These are phyloP conservation scores for Ogataea ramenticola DNA, from an alignment of 805 yeast genomes.

Conservation along the genomic window DNA sequence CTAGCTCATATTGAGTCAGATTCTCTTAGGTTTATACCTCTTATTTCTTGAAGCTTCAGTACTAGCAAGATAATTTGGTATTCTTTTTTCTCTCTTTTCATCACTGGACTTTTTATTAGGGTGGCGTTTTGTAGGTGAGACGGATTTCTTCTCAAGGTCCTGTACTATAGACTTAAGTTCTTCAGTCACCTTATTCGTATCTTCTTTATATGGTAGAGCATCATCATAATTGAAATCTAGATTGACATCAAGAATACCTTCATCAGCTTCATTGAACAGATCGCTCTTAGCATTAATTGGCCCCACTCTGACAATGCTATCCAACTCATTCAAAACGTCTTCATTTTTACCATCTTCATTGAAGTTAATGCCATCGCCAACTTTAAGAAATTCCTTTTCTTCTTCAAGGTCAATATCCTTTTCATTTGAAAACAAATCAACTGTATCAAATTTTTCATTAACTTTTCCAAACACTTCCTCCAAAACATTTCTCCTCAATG, in stretches of 20 bases:
- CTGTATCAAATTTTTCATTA: slow-evolving; percentile 1
- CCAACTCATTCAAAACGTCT: not conserved
- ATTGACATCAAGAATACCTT: not conserved
- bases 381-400: slow-evolving; percentile 8
- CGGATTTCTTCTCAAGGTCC: too few species aligned
- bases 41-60: slow-evolving; percentile 3
- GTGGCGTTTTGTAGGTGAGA: too few species aligned
- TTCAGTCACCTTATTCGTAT: not conserved
- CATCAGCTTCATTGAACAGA: not conserved
- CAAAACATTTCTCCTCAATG: slow-evolving; percentile 26
- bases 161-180: not conserved
- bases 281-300: too few species aligned
- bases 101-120: not conserved
- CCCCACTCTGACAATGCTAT: not conserved
- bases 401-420: slow-evolving; percentile 14
- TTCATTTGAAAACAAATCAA: slow-evolving; percentile 12
- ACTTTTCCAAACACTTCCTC: slow-evolving; percentile 20
- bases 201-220: not conserved
- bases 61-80: not conserved
- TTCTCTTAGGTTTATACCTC: slow-evolving; percentile 15
- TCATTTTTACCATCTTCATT: not conserved
- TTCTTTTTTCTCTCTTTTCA: not conserved
- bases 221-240: not conserved
- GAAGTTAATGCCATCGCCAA: not conserved
- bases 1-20: too few species aligned